Base-by-base conservation (phyloP, 225 moss, liverwort and hornwort species). In the Bryoerythrophyllum caledonicum region DNA sequence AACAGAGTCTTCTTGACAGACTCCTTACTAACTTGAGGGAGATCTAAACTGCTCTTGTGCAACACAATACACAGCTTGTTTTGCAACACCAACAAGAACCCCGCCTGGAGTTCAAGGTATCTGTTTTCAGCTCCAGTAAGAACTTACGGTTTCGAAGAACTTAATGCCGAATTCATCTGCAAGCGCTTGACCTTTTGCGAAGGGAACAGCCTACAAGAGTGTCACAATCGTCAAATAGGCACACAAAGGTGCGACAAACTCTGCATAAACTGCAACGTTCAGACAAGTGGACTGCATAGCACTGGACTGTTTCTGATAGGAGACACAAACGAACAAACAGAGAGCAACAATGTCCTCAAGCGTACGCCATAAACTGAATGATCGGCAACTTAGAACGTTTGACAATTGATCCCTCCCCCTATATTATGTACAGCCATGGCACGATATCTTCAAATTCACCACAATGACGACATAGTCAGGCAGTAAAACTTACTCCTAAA, bases 131-230 rank as follows among this genome's bases (percentile, higher is more conserved):
- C 34, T 76, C 15, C 20, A 60, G 16, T 55, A 70, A 25, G 49
- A 17, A 73, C 91, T 87, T 81, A 96, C 94, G 74, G 94, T 94
- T 83, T 96, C 94, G 85, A 94, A 94, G 74, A 96, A 96, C 86
- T 96, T 96, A 83, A 94, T 96, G 79, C 91, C 91, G 59, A 94
- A 96, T 75, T 96, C 94, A 68, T 96, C 94, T 60, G 94, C 96
- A 78, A 94, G 96, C 62, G 94, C 94, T 84, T 96, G 94, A 60
- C 94, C 96, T 80, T 88, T 92, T 5, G 96, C 88, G 34, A 92
- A 91, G 69, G 92, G 86, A 63, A 96, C 92, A 76, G 91, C 96
- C 96, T 96, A 79, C 75, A 87, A 72, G 67, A 58, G 14, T 38
- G 49, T 16, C 4, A 35, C 25, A 41, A 24, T 52, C 53, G 56